Conservation (phyloP, 108 stramenopile genomes). For the Skeletonema tropicum region DNA sequence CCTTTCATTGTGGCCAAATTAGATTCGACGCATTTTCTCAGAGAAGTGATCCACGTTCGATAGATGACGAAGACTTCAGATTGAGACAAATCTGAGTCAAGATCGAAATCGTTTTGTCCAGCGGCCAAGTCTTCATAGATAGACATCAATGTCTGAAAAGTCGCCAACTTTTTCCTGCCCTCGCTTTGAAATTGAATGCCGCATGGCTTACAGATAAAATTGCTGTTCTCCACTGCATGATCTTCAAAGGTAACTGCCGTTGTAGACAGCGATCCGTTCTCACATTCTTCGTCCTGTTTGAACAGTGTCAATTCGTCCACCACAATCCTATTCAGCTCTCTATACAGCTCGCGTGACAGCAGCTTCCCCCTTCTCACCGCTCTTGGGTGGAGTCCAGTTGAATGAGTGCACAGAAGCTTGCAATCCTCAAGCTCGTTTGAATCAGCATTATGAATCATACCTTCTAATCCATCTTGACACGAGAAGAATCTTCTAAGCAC, state of each 20-base stretch:
- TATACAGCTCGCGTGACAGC: constrained; percentile 51
- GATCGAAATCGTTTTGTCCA: constrained; percentile 35
- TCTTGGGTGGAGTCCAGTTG: constrained; percentile 50
- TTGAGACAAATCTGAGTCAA: neutral
- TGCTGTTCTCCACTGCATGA: constrained; percentile 7
- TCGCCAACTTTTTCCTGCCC: constrained; percentile 24
- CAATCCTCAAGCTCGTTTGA: constrained; percentile 3
- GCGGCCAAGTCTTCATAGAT: constrained; percentile 31
- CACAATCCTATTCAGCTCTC: constrained; percentile 44
- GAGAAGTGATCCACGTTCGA: constrained; percentile 32
- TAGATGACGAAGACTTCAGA: constrained; percentile 30
- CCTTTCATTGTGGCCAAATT: constrained; percentile 10
- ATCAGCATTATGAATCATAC: constrained; percentile 26
- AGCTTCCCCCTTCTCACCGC: constrained; percentile 65
- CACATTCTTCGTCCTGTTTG: constrained; percentile 9
- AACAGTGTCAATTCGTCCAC: constrained; percentile 35
- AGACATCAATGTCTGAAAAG: constrained; percentile 24
- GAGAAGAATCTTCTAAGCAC: constrained; percentile 61
- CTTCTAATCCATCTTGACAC: constrained; percentile 56
- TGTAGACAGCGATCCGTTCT: neutral
- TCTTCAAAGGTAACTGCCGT: constrained; percentile 11
- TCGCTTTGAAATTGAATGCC: constrained; percentile 26
- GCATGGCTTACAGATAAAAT: constrained; percentile 8
- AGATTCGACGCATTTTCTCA: constrained; percentile 34
- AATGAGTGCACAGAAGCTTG: constrained; percentile 60